Evolutionary conservation across 768 basidiomycete species (phyloP).

Genomic region (Hypsizygus marmoreus): DNA sequence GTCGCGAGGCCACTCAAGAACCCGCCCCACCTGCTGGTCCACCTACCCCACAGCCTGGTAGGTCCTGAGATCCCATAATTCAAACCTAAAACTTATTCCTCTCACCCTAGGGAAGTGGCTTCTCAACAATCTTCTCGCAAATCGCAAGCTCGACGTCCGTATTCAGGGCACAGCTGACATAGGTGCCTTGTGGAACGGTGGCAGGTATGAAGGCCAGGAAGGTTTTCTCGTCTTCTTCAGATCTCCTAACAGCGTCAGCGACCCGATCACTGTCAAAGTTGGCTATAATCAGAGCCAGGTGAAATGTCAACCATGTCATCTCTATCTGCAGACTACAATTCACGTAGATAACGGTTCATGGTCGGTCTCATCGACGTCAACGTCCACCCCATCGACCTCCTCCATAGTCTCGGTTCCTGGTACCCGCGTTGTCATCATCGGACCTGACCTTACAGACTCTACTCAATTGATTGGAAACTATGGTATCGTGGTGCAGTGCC

Average conservation of each 20-base stretch:
- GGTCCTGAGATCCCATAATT: not conserved
- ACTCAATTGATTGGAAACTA: not conserved
- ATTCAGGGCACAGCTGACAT: not conserved
- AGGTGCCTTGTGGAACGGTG: not conserved
- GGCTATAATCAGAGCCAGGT: not conserved
- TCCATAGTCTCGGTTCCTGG: no score
- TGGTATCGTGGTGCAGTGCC: not conserved
- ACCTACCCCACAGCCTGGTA: not conserved
- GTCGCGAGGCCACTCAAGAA: no score
- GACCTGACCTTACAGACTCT: not conserved
- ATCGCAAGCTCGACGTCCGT: not conserved
- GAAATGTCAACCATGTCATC: not conserved
- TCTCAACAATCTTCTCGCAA: not conserved
- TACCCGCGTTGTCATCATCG: not conserved
- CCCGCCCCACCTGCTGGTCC: not conserved
- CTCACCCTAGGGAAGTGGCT: not conserved
- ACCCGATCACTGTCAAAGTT: not conserved
- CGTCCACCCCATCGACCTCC: not conserved
- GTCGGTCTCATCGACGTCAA: no score
- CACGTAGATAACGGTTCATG: not conserved
- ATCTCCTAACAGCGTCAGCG: not conserved
- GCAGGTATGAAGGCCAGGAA: not conserved
- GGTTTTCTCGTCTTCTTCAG: not conserved
- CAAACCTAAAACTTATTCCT: no score
- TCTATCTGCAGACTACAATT: not conserved